A percentile compares a stretch with the other conserved stretches of the same genome.
phyloP scores from a whole-genome alignment of 2,329 filamentous ascomycete species.

The Fusarium sp. region DNA sequence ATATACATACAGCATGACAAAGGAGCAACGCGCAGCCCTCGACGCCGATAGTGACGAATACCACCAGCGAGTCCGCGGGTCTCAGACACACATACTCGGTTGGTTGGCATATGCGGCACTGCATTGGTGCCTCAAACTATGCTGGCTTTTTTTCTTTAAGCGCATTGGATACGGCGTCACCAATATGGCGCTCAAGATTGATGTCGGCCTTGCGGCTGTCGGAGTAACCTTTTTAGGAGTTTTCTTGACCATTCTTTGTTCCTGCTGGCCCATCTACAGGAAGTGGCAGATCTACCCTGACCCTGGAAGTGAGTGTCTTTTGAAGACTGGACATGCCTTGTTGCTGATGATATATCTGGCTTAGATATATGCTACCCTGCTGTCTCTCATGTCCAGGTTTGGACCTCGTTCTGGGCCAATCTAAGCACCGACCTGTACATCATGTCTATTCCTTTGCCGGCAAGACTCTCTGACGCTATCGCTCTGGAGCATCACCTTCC shows the following conservation, averaged over 20 bases:
- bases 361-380: not conserved
- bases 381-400: not conserved
- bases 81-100: not conserved
- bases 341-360: too few species aligned
- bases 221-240: not conserved
- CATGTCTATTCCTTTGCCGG: not conserved
- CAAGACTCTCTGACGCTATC: not conserved
- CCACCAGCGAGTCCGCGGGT: not conserved
- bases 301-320: not conserved
- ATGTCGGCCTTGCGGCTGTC: not conserved
- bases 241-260: not conserved
- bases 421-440: not conserved
- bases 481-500: too few species aligned
- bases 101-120: not conserved
- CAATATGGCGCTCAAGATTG: not conserved
- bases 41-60: not conserved
- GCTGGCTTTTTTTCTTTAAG: not conserved
- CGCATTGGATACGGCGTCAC: not conserved
- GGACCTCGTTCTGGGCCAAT: not conserved
- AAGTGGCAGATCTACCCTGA: not conserved
- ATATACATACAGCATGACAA: not conserved
- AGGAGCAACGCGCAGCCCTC: not conserved
- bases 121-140: not conserved
- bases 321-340: too few species aligned
- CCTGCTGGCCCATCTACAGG: not conserved